Base-by-base conservation (phyloP, 1,284 basidiomycete genomes). In the Phenoliferia sp. region DNA sequence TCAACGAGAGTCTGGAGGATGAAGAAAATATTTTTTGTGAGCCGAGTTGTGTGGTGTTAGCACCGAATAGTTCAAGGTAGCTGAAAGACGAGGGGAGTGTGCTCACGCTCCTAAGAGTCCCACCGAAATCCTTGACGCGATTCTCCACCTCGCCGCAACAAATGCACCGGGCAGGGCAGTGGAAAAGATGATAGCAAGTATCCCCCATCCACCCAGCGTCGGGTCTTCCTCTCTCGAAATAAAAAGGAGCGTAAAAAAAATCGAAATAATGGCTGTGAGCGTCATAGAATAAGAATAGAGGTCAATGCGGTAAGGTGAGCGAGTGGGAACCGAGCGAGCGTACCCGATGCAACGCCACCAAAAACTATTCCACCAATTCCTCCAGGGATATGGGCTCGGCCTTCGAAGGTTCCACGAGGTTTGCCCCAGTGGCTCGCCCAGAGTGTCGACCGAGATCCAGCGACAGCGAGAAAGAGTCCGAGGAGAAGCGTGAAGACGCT, bases 401-500 rank as follows among this genome's bases (percentile, higher is more conserved):
- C 48, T 15, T 66, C 54, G 1, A 17, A 7, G 1, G 56, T 61
- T 2, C 64, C 52, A 29, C 31, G 56, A 2, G 26, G 31, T 32
- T 39, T 29, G 1, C 69, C 66, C 19, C 39, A 33, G 16, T 66
- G 52, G 2, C 33, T 29, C 17, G 50, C 19, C 59, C 64, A 17
- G 31, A 36, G 33, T 7, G 64, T 2, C 5, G 50, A 52, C 26
- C 66, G 54, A 3, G 66, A 60, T 2, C 69, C 66, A 17, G 26
- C 56, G 15, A 6, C n/a, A 5, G 63, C 61, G 22, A 31, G 17
- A 19, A 54, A 29, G 31, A 70, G 26, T 3, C 57, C 59, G 17
- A 68, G 59, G 36, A 66, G 55, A 54, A 66, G 54, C 36, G 66
- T 59, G 35, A 50, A 55, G 26, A 65, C 64, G 29, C 64, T 66